Evolutionary conservation across 768 basidiomycete species (phyloP).

Genomic region (Russula sp.): DNA sequence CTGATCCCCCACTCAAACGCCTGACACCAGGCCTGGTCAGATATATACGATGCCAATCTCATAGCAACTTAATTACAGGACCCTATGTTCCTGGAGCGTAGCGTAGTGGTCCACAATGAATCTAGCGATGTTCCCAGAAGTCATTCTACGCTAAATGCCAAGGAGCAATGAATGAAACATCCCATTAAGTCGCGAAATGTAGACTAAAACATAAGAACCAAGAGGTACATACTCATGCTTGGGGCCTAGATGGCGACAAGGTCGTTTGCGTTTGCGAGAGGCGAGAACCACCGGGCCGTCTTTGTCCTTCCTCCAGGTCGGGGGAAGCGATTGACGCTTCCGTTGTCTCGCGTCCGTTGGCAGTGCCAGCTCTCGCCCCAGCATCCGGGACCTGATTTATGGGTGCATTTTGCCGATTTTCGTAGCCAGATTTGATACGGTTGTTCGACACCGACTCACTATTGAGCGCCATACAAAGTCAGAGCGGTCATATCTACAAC

Average conservation of each 20-base stretch:
- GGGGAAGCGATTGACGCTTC: constrained; percentile 39
- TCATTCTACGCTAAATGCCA: neutral
- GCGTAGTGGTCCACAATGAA: neutral
- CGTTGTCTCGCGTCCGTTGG: constrained; percentile 59
- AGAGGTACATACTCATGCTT: neutral
- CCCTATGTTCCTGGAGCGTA: neutral
- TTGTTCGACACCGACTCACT: constrained; percentile 81
- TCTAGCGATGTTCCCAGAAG: neutral
- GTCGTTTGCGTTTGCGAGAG: neutral
- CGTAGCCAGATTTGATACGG: constrained; percentile 71
- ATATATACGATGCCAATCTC: constrained; percentile 7
- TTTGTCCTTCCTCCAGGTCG: constrained; percentile 22
- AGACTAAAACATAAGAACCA: neutral
- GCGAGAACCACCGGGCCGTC: neutral
- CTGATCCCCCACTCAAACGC: no score
- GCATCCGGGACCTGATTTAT: constrained; percentile 70
- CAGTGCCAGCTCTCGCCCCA: constrained; percentile 55
- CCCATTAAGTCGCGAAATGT: neutral
- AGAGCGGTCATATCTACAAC: neutral
- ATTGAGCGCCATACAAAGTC: neutral
- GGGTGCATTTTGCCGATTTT: constrained; percentile 47
- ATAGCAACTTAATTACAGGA: neutral
- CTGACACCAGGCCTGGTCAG: neutral
- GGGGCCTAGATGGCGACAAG: neutral
- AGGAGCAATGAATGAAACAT: neutral